Conservation (phyloP, 164 flowering plant genomes). For the Aristolochia fimbriata region DNA sequence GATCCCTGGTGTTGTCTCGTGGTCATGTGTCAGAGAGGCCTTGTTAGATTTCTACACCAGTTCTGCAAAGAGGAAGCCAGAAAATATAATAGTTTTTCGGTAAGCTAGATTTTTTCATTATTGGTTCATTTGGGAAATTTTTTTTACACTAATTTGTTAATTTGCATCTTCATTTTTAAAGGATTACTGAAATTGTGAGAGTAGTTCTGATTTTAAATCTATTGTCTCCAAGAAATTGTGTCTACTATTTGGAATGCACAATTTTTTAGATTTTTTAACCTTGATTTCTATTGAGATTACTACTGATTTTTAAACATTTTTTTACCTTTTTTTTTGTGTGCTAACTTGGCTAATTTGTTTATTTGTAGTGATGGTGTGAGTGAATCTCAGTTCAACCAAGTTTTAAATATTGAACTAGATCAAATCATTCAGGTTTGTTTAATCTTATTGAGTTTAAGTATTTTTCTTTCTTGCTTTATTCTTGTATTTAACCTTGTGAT, state of each 20-base stretch:
- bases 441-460: not conserved
- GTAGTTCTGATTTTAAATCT: too few species aligned
- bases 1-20: not conserved
- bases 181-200: too few species aligned
- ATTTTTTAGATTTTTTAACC: not conserved
- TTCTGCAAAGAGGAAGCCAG: slow-evolving; percentile 70
- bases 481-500: not conserved
- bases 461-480: not conserved
- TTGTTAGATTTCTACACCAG: slow-evolving; percentile 65
- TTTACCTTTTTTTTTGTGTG: not conserved
- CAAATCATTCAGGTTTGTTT: slow-evolving; percentile 63
- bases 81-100: slow-evolving; percentile 89
- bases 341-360: slow-evolving; percentile 1
- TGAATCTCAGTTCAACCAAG: slow-evolving; percentile 84
- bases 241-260: not conserved
- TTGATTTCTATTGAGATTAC: too few species aligned
- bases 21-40: slow-evolving; percentile 47
- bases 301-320: not conserved
- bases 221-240: not conserved
- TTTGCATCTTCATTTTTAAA: too few species aligned
- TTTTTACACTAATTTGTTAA: too few species aligned
- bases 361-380: slow-evolving; percentile 88
- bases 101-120: slow-evolving; percentile 7
- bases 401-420: slow-evolving; percentile 67
- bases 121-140: too few species aligned